Percentiles rank a stretch among this genome's conserved stretches.
Conservation (phyloP, 257 asterid species). For the Primulina huaijiensis region DNA sequence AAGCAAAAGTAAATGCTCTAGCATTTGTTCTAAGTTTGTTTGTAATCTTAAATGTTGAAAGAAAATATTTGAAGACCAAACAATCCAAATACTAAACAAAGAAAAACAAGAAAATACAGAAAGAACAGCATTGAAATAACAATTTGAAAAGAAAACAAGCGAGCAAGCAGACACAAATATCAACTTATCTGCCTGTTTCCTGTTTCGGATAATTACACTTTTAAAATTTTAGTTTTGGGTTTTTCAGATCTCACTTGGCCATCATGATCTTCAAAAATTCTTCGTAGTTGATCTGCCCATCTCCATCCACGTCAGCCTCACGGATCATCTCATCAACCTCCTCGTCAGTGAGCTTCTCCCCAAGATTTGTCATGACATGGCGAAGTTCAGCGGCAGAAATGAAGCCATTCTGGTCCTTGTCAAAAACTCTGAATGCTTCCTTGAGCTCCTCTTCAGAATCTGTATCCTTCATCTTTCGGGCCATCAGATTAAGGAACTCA, state of each 20-base stretch:
- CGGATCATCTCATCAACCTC: constrained; percentile 95
- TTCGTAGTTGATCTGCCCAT: constrained; percentile 86
- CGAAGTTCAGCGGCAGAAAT: constrained; percentile 90
- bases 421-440: constrained; percentile 87
- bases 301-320: constrained; percentile 89
- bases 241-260: constrained; percentile 60
- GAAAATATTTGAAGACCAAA: constrained; percentile 24
- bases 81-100: constrained; percentile 26
- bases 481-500: constrained; percentile 90
- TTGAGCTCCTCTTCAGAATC: constrained; percentile 90
- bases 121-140: background rate
- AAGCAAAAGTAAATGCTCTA: constrained; percentile 5
- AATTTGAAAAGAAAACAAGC: constrained; percentile 13
- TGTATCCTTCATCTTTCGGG: constrained; percentile 83
- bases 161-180: constrained; percentile 29
- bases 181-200: constrained; percentile 30
- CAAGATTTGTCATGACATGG: constrained; percentile 83
- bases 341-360: constrained; percentile 86
- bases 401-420: constrained; percentile 85
- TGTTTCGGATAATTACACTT: constrained; percentile 21
- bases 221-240: constrained; percentile 25
- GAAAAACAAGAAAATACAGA: constrained; percentile 23
- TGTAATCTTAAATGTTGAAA: constrained; percentile 23
- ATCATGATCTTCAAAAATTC: constrained; percentile 94
- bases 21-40: constrained; percentile 23